Conservation (phyloP, 2,329 filamentous ascomycete species). For the Bipolaris gigantea region DNA sequence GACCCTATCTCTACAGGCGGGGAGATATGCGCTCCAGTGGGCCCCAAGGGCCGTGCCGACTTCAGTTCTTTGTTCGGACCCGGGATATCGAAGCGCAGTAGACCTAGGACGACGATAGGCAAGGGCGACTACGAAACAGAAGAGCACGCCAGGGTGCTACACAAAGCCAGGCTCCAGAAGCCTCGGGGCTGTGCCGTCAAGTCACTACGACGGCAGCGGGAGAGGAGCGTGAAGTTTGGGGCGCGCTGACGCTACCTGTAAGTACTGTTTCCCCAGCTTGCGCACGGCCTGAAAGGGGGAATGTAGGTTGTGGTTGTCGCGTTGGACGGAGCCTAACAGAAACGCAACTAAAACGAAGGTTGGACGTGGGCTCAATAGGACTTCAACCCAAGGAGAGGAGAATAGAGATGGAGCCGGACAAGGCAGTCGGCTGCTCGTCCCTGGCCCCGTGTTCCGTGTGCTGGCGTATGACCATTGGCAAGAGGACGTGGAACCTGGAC, state of each 20-base stretch:
- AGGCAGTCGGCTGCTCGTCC: constrained; percentile 21
- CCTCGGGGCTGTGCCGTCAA: constrained; percentile 2
- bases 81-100: constrained; percentile 4
- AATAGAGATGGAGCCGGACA: constrained; percentile 7
- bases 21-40: constrained; percentile 36
- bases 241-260: constrained; percentile 20
- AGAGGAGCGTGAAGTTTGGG: constrained; percentile 20
- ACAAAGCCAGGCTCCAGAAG: neutral
- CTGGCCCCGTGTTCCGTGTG: constrained; percentile 28
- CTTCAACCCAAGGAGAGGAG: constrained; percentile 8
- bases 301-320: constrained; percentile 13
- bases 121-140: constrained; percentile 7
- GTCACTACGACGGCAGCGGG: constrained; percentile 19
- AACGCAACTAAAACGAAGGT: constrained; percentile 1
- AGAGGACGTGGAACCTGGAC: constrained; percentile 24
- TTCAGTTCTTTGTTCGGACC: constrained; percentile 33
- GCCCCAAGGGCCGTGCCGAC: constrained; percentile 30
- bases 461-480: constrained; percentile 31
- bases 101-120: neutral
- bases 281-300: constrained; percentile 19
- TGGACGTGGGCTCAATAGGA: neutral
- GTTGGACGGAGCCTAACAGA: constrained; percentile 12
- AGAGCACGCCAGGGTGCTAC: neutral
- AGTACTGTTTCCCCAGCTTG: constrained; percentile 22
- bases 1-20: constrained; percentile 16